Base-by-base conservation (phyloP, 208 protist species). In the Entamoeba moshkovskii region DNA sequence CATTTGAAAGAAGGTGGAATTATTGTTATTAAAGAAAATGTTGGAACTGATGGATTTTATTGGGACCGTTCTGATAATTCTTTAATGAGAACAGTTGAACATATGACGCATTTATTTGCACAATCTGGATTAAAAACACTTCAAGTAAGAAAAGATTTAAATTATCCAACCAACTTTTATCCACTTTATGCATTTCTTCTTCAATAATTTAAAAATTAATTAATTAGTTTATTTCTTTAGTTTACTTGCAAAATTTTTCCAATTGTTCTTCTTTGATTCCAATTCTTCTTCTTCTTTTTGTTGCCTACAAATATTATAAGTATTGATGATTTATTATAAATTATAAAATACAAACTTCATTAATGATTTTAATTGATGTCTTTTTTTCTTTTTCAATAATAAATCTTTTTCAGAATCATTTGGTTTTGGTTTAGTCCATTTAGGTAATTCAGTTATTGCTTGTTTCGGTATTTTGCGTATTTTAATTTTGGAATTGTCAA, bases 161-260 rank as follows among this genome's bases (percentile, higher is more conserved):
- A 93, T 93, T 93, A 47, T 0, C 91, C 91, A 52, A 93, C 91
- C 11, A 8, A 93, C 22, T 49, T 93, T 38, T 93, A 42, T 52
- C 91, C 91, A 93, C 6, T 93, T n/a, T 93, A 93, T 93, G 38
- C 91, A 25, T 93, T 73, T 73, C 18, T 73, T 42, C n/a, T 73
- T 25, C 59, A 73, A 38, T 73, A 18, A 59, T 8, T 59, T 18
- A 59, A 59, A 59, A 8, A 59, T 59, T 59, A 8, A 59, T 59
- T 59, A 25, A 8, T 59, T 59, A 59, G 49, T 59, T 73, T 38
- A 73, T 38, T 73, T 73, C 22, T 73, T 73, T 8, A 73, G 8
- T 42, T 73, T 73, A 42, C n/a, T 73, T 73, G 59, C 59, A 73
- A 73, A 73, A 33, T 13, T 29, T 11, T 73, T 73, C 59, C 59